Evolutionary conservation across 495 filamentous ascomycete genomes (phyloP).

Genomic region (Penicillium paxilli): DNA sequence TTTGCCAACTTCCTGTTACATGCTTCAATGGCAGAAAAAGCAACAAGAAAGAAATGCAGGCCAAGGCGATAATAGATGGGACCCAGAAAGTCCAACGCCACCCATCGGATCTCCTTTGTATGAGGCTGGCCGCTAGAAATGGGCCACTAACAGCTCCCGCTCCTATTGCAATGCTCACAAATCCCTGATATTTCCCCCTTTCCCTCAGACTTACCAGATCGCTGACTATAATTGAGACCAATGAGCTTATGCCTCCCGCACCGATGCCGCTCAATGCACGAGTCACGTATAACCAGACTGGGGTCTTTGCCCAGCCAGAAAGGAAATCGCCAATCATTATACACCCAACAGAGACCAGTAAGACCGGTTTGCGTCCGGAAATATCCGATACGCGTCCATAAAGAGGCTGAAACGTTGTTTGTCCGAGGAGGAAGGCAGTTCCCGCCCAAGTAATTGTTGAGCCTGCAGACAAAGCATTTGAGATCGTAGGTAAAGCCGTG

Average conservation of each 20-base stretch:
- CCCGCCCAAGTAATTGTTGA: constrained; percentile 69
- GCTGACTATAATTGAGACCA: constrained; percentile 46
- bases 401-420: constrained; percentile 60
- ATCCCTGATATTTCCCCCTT: constrained; percentile 41
- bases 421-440: constrained; percentile 67
- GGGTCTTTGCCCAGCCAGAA: constrained; percentile 44
- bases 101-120: background rate
- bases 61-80: constrained; percentile 24
- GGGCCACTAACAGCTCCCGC: constrained; percentile 39
- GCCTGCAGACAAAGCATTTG: constrained; percentile 50
- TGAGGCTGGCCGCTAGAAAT: constrained; percentile 31
- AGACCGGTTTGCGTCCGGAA: constrained; percentile 51
- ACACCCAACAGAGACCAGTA: constrained; percentile 39
- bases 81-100: constrained; percentile 11
- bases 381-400: constrained; percentile 58
- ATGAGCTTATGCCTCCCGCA: constrained; percentile 41
- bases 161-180: constrained; percentile 37
- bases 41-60: constrained; percentile 5
- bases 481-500: constrained; percentile 57
- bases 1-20: constrained; percentile 1
- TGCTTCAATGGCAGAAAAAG: constrained; percentile 1
- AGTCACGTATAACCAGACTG: constrained; percentile 49
- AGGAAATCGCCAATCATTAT: constrained; percentile 49
- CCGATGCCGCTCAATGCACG: constrained; percentile 51
- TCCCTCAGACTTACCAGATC: constrained; percentile 42